Percentiles rank a stretch among this genome's conserved stretches.
These are phyloP conservation scores for Stromatinia cepivora DNA, from an alignment of 2,329 filamentous ascomycete species.

Conservation along the genomic window DNA sequence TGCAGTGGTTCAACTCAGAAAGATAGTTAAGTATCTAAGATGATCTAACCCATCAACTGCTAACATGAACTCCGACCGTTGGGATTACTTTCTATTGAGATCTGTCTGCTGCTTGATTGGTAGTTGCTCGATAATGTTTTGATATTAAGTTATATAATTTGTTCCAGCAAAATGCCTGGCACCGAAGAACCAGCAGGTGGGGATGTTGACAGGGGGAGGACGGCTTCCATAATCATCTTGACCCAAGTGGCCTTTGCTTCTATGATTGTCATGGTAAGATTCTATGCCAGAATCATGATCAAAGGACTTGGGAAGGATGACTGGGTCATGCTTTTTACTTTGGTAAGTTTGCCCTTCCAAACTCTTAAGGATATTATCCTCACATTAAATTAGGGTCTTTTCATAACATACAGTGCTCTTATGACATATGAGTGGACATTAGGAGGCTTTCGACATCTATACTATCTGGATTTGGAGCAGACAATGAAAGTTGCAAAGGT, in stretches of 20 bases:
- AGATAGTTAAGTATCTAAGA: background rate
- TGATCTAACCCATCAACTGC: background rate
- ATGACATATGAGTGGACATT: slow-evolving; percentile 16
- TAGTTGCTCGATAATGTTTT: background rate
- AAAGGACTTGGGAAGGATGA: slow-evolving; percentile 18
- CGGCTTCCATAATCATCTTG: slow-evolving; percentile 10
- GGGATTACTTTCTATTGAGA: background rate
- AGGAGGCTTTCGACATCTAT: slow-evolving; percentile 22
- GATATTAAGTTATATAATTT: background rate
- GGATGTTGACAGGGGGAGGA: slow-evolving; percentile 14
- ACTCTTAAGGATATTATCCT: background rate
- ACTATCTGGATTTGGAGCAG: slow-evolving; percentile 1
- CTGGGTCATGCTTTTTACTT: slow-evolving; percentile 21
- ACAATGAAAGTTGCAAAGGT: slow-evolving; percentile 3
- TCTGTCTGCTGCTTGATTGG: background rate
- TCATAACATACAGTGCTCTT: slow-evolving; percentile 9
- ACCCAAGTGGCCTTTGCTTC: slow-evolving; percentile 10
- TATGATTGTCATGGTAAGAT: slow-evolving; percentile 18
- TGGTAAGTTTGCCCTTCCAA: background rate
- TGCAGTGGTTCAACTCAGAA: background rate
- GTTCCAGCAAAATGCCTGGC: background rate
- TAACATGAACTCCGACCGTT: slow-evolving; percentile 1
- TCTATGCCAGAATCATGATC: slow-evolving; percentile 18
- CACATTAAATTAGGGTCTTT: slow-evolving; percentile 3
- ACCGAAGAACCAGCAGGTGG: slow-evolving; percentile 3